A percentile compares a stretch with the other conserved stretches of the same genome.
These are phyloP conservation scores for Yamadazyma trypodendri DNA, from an alignment of 1,139 yeast genomes.

Conservation along the genomic window DNA sequence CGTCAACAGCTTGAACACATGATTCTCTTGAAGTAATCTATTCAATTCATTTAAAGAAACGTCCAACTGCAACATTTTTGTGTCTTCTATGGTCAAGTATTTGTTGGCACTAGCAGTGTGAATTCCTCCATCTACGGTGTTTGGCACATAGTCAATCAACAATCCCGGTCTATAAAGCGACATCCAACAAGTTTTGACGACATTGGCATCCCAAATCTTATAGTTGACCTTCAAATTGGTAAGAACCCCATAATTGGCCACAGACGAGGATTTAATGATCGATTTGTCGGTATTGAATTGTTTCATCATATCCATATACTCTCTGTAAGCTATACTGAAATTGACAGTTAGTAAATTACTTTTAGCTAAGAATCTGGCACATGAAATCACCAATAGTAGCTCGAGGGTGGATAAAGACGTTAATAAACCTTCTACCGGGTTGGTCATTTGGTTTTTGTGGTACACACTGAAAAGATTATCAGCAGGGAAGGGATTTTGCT, in stretches of 20 bases:
- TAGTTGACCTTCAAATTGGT: slow-evolving; percentile 38
- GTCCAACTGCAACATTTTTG: slow-evolving; percentile 48
- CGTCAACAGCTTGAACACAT: slow-evolving; percentile 32
- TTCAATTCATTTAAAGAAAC: slow-evolving; percentile 45
- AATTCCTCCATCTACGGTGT: slow-evolving; percentile 35
- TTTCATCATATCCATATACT: slow-evolving; percentile 61
- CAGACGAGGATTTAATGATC: slow-evolving; percentile 29
- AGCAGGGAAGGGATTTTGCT: slow-evolving; percentile 28
- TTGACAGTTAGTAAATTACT: slow-evolving; percentile 58
- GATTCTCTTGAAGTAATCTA: slow-evolving; percentile 28
- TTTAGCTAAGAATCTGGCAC: slow-evolving; percentile 68
- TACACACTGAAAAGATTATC: slow-evolving; percentile 30
- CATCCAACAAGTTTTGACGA: slow-evolving; percentile 58
- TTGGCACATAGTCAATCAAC: slow-evolving; percentile 32
- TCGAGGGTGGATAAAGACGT: slow-evolving; percentile 67
- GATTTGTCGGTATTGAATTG: slow-evolving; percentile 29
- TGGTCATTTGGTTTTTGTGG: slow-evolving; percentile 18
- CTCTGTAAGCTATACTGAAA: slow-evolving; percentile 75
- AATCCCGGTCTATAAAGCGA: slow-evolving; percentile 37
- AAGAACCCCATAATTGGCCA: slow-evolving; percentile 38
- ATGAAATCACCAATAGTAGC: slow-evolving; percentile 63
- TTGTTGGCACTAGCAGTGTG: slow-evolving; percentile 30
- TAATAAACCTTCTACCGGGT: slow-evolving; percentile 29
- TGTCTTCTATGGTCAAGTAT: slow-evolving; percentile 40
- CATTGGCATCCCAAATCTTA: slow-evolving; percentile 48